Base-by-base conservation (phyloP, 2,329 filamentous ascomycete species). In the Pezicula carpinea region DNA sequence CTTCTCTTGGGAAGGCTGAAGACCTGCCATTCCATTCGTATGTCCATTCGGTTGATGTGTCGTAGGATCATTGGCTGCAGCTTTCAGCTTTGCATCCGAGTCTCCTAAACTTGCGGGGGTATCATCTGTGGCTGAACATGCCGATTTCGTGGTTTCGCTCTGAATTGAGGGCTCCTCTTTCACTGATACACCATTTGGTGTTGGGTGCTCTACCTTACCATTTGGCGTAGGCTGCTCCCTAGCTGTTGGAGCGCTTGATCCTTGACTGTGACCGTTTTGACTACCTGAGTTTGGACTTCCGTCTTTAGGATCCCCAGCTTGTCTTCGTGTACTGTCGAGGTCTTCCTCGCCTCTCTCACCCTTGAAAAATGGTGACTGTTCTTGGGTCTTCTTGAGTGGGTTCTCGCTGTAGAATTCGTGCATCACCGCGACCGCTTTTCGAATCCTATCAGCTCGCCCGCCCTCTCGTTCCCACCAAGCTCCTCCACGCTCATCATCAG, bases 381-480 rank as follows among this genome's bases (percentile, higher is more conserved):
- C 58, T 17, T 57, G 57, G 3, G 58, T 49, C 70, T 71, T 39
- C 73, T 54, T 70, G 23, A 77, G 68, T 39, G 81, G 81, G 62
- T 84, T 85, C 63, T 85, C 80, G 35, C 66, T 70, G 63, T 83
- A 85, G 59, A 83, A 84, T 51, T 79, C 80, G 31, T 82, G 79
- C 73, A 96, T 86, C 45, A 88, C 76, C 46, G 86, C 83, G 57
- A 91, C 87, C 4, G 89, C 89, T 57, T 77, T 77, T 35, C 77
- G 70, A 53, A 95, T 87, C 52, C 86, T 80, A 18, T 75, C 72
- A 55, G 92, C 75, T 53, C 83, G 79, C 31, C 90, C 87, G 29
- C 81, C 80, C 44, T 96, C 70, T 47, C 80, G 77, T 50, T 83
- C 83, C 92, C 92, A 99, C 93, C 93, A 99, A 0, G 91, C 77